Percentiles rank a stretch among this genome's conserved stretches.
Evolutionary conservation across 768 basidiomycete species (phyloP).

Genomic region (Filobasidium floriforme): DNA sequence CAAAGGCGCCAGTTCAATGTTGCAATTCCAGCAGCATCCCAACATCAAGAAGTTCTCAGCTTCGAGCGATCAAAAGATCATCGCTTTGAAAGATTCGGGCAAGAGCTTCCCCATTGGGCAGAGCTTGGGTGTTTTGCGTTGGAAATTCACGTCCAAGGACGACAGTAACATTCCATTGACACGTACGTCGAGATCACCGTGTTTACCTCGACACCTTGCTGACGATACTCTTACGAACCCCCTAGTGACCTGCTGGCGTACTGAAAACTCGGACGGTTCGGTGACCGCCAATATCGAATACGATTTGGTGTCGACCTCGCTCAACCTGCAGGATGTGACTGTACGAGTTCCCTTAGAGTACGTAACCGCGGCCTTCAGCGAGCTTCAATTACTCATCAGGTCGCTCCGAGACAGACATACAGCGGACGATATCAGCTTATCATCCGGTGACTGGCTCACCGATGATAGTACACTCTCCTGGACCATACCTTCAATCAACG

Average conservation of each 20-base stretch:
- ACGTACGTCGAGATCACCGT: constrained; percentile 53
- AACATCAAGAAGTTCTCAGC: constrained; percentile 82
- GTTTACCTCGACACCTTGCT: background rate
- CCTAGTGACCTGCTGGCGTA: constrained; percentile 93
- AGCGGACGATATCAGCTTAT: background rate
- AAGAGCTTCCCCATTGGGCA: constrained; percentile 81
- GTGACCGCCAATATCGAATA: constrained; percentile 95
- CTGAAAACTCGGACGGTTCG: constrained; percentile 81
- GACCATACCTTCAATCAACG: constrained; percentile 48
- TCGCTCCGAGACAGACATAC: background rate
- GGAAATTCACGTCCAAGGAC: constrained; percentile 83
- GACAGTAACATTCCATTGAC: constrained; percentile 85
- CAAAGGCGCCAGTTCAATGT: constrained; percentile 44
- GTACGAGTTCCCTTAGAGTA: constrained; percentile 92
- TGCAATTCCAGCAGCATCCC: constrained; percentile 97
- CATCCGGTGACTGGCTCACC: background rate
- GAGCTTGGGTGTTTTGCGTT: constrained; percentile 74
- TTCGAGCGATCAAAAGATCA: constrained; percentile 52
- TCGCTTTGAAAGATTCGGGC: constrained; percentile 76
- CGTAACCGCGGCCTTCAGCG: constrained; percentile 45
- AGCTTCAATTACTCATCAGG: background rate
- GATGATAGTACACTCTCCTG: background rate
- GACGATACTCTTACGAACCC: constrained; percentile 15
- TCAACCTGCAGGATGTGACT: constrained; percentile 73
- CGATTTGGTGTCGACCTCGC: constrained; percentile 76